Evolutionary conservation across 202 grass and related monocot species (phyloP).

Genomic region (Panicum hallii): DNA sequence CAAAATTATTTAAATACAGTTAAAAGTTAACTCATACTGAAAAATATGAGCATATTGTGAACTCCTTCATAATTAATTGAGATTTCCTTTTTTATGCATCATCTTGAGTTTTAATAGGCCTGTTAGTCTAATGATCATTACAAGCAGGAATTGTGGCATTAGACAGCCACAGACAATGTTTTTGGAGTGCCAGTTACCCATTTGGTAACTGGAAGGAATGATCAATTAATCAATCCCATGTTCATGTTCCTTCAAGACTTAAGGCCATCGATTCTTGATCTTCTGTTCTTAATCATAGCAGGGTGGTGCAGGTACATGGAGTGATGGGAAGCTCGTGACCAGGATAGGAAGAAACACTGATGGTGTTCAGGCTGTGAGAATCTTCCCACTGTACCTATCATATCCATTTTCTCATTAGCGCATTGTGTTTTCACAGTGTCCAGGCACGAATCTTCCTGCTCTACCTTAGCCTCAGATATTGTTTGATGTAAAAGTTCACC

Average conservation of each 20-base stretch:
- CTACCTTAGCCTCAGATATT: not conserved
- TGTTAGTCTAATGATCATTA: not conserved
- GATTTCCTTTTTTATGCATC: conserved; percentile 5
- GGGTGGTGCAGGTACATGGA: conserved; percentile 99
- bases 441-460: not conserved
- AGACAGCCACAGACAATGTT: not conserved
- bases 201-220: conserved; percentile 1
- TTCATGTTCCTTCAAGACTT: conserved; percentile 31
- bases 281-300: conserved; percentile 80
- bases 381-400: conserved; percentile 26
- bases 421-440: conserved; percentile 1
- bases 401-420: conserved; percentile 22
- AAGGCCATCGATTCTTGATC: conserved; percentile 50
- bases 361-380: conserved; percentile 93
- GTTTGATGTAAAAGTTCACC: not conserved
- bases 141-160: conserved; percentile 1
- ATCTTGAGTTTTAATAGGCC: not conserved
- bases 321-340: conserved; percentile 98
- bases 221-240: conserved; percentile 4
- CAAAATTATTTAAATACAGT: not conserved
- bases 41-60: not conserved
- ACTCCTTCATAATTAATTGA: not conserved
- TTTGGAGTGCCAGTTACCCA: conserved; percentile 8
- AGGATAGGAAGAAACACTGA: conserved; percentile 96
- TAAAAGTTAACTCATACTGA: not conserved